phyloP scores from a whole-genome alignment of 345 rosid genomes.

The Cardiospermum halicacabum region DNA sequence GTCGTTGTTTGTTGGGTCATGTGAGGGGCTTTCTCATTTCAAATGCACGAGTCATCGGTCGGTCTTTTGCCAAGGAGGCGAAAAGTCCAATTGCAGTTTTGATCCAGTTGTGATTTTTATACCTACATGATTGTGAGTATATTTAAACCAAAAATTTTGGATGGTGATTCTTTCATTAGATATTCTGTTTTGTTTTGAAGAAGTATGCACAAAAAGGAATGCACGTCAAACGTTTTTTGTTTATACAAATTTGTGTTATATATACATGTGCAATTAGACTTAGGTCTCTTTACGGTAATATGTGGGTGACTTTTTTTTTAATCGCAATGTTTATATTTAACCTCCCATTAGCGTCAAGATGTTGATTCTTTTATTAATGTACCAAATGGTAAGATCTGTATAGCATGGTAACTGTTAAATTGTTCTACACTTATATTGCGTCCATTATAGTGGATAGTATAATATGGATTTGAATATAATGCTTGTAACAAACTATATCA shows the following conservation, averaged over 20 bases:
- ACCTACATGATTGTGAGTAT: slow-evolving; percentile 22
- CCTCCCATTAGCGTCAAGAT: too few species aligned
- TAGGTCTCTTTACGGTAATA: too few species aligned
- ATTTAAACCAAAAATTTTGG: slow-evolving; percentile 28
- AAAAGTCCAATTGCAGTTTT: slow-evolving; percentile 49
- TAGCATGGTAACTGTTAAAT: too few species aligned
- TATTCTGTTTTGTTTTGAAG: slow-evolving; percentile 11
- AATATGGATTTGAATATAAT: too few species aligned
- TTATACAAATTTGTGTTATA: background rate
- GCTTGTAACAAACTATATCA: too few species aligned
- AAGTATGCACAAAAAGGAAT: background rate
- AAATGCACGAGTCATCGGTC: slow-evolving; percentile 11
- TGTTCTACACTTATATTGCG: too few species aligned
- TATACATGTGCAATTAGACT: too few species aligned
- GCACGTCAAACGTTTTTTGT: background rate
- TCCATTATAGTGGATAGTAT: too few species aligned
- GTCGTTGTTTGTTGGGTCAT: slow-evolving; percentile 9
- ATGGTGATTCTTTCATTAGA: slow-evolving; percentile 45
- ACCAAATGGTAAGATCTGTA: too few species aligned
- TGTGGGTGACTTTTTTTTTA: too few species aligned
- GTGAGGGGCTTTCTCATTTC: slow-evolving; percentile 26
- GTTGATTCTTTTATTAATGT: too few species aligned
- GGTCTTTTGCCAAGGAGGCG: slow-evolving; percentile 33
- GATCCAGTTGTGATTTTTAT: slow-evolving; percentile 27
- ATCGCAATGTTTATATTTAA: too few species aligned